Conservation (phyloP, 345 rosid genomes). For the Moricandia arvensis region DNA sequence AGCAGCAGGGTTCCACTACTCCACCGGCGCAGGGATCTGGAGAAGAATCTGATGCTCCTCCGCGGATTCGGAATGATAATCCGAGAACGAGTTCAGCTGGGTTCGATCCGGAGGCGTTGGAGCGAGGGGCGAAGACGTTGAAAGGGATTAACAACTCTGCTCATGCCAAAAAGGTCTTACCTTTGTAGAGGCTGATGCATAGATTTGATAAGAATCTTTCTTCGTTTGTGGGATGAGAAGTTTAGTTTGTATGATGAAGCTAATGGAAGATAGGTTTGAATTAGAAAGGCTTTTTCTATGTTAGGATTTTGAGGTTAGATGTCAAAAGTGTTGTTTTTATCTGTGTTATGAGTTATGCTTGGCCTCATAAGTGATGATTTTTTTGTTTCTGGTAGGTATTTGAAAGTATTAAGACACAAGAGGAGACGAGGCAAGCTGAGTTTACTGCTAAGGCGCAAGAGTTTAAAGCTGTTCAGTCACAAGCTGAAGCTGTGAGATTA, state of each 20-base stretch:
- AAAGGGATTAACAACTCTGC: conserved; percentile 60
- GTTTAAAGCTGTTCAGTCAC: conserved; percentile 82
- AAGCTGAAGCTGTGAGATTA: conserved; percentile 78
- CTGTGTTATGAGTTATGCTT: not conserved
- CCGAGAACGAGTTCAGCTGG: conserved; percentile 88
- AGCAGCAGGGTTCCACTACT: conserved; percentile 29
- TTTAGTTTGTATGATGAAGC: not conserved
- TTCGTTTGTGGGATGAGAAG: no score
- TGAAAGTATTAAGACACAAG: conserved; percentile 72
- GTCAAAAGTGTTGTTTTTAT: not conserved
- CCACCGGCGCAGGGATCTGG: conserved; percentile 38
- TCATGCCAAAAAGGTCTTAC: conserved; percentile 71
- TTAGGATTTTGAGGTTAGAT: not conserved
- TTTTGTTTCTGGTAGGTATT: conserved; percentile 52
- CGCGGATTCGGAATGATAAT: conserved; percentile 60
- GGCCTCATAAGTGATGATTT: conserved; percentile 9
- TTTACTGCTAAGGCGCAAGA: conserved; percentile 62
- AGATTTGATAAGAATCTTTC: not conserved
- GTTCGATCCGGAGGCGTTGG: conserved; percentile 89
- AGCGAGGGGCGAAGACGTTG: conserved; percentile 78
- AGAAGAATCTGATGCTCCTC: conserved; percentile 39
- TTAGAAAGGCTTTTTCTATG: not conserved
- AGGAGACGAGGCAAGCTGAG: conserved; percentile 78
- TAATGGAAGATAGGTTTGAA: not conserved
- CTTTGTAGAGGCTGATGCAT: not conserved